Conservation (phyloP, 192 early-diverging fungal species). For the Thoreauomyces humboldtii region DNA sequence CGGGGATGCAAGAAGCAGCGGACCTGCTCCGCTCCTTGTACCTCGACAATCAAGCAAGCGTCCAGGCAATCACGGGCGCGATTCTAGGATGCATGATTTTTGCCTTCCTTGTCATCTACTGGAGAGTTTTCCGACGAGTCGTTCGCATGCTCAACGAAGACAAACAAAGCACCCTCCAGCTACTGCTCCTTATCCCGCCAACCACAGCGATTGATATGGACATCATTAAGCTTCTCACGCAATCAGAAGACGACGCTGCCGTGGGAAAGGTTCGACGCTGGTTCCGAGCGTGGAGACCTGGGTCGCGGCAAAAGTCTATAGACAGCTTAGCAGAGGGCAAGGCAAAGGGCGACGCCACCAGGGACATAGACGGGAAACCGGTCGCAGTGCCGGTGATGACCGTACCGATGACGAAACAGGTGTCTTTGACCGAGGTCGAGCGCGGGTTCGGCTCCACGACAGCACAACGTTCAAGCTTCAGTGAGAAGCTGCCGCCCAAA, state of each 20-base stretch:
- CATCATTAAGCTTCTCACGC: conserved; percentile 1
- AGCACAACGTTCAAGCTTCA: neutral
- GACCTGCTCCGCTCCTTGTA: neutral
- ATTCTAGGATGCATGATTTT: conserved; percentile 4
- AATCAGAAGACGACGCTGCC: neutral
- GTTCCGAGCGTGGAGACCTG: neutral
- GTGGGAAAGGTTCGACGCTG: neutral
- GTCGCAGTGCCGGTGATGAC: neutral
- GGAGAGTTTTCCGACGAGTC: conserved; percentile 10
- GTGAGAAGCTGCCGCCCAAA: neutral
- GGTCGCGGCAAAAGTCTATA: too few relatives aligned
- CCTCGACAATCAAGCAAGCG: neutral
- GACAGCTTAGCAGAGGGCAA: too few relatives aligned
- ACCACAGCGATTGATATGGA: conserved; percentile 16
- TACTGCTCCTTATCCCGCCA: conserved; percentile 19
- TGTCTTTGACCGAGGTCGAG: conserved; percentile 3
- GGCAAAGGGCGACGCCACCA: neutral
- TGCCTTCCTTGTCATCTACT: conserved; percentile 1
- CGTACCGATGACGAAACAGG: neutral
- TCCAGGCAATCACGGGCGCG: neutral
- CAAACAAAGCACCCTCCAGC: conserved; percentile 3
- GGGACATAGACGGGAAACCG: neutral
- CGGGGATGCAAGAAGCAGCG: conserved; percentile 1
- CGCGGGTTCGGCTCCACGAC: neutral
- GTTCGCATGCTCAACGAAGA: conserved; percentile 14